Percentiles rank a stretch among this genome's conserved stretches.
Evolutionary conservation across 208 protist species (phyloP).

Genomic region (Vickermania ingenoplastis): DNA sequence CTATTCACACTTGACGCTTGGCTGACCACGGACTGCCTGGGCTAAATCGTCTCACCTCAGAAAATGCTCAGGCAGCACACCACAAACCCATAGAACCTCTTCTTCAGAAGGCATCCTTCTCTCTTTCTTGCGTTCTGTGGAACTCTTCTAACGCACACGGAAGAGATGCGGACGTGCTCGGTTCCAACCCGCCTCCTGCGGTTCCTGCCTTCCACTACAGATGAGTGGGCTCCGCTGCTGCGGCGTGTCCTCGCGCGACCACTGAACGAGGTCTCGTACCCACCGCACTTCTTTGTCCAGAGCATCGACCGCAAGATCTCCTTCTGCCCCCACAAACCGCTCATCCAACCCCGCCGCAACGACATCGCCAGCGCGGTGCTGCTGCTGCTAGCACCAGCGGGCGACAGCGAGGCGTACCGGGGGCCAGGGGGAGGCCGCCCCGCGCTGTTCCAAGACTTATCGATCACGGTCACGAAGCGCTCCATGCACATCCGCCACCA

Average conservation of each 20-base stretch:
- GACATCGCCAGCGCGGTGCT: conserved; percentile 37
- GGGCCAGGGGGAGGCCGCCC: not conserved
- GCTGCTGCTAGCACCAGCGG: conserved; percentile 46
- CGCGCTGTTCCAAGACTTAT: conserved; percentile 65
- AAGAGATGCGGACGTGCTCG: not conserved
- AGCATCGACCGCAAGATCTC: conserved; percentile 7
- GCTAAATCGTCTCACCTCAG: too few species aligned
- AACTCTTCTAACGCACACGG: too few species aligned
- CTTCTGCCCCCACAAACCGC: conserved; percentile 29
- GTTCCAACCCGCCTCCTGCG: conserved; percentile 6
- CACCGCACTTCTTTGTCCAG: conserved; percentile 60
- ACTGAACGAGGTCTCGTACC: conserved; percentile 27
- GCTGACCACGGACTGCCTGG: too few species aligned
- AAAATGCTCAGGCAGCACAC: too few species aligned
- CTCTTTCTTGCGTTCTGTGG: too few species aligned
- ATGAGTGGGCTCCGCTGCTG: conserved; percentile 48
- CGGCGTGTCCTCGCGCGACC: conserved; percentile 25
- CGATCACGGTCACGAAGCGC: conserved; percentile 81
- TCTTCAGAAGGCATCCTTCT: too few species aligned
- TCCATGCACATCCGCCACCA: conserved; percentile 40
- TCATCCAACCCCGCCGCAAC: not conserved
- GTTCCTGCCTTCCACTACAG: conserved; percentile 34
- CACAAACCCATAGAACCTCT: too few species aligned
- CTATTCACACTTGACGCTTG: too few species aligned
- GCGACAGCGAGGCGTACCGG: not conserved